Percentiles rank a stretch among this genome's conserved stretches.
phyloP scores from a whole-genome alignment of 2,329 filamentous ascomycete species.

The Claviceps spartinae region DNA sequence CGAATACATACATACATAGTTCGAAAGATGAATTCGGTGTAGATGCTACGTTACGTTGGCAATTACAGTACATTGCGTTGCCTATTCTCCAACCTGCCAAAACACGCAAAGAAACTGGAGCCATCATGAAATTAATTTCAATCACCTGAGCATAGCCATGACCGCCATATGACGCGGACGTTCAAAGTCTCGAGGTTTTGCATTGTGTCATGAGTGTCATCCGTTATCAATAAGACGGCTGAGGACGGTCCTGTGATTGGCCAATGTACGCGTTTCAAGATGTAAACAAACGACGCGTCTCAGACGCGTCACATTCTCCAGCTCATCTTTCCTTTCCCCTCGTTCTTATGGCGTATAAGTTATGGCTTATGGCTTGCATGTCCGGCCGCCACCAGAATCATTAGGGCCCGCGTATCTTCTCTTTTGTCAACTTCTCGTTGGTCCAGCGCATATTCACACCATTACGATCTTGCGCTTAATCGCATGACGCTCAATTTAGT shows the following conservation, averaged over 20 bases:
- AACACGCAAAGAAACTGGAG: too few relatives aligned
- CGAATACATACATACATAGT: too few relatives aligned
- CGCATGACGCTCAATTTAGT: not conserved
- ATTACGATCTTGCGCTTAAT: not conserved
- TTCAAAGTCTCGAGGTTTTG: not conserved
- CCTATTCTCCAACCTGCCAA: too few relatives aligned
- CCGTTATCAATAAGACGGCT: too few relatives aligned
- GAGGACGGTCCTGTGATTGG: conserved; percentile 1
- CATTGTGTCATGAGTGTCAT: too few relatives aligned
- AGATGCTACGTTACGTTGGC: too few relatives aligned
- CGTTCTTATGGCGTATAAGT: too few relatives aligned
- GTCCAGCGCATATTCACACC: conserved; percentile 1
- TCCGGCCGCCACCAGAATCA: not conserved
- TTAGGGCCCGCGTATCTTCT: not conserved
- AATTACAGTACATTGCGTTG: too few relatives aligned
- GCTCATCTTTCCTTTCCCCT: not conserved
- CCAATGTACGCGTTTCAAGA: not conserved
- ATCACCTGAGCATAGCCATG: not conserved
- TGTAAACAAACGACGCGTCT: conserved; percentile 7
- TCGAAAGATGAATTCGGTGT: too few relatives aligned
- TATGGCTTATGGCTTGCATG: not conserved
- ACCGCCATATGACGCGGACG: not conserved
- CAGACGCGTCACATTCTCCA: not conserved
- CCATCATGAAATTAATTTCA: too few relatives aligned
- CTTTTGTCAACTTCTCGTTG: conserved; percentile 1